Evolutionary conservation across 2,329 filamentous ascomycete species (phyloP).

Genomic region (Arachnopeziza araneosa): DNA sequence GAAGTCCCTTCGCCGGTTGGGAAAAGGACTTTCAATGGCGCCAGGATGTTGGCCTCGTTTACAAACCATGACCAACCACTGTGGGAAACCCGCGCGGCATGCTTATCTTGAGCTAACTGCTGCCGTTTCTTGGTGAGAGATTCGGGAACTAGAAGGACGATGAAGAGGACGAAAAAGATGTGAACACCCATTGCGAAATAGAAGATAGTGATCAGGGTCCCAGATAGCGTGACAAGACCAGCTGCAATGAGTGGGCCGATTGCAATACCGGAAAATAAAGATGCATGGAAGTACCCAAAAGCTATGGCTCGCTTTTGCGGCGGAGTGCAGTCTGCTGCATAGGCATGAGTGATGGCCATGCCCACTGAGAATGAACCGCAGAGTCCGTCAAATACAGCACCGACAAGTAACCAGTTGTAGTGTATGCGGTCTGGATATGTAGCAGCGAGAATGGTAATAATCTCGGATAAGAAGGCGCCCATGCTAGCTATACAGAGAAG

Average conservation of each 20-base stretch:
- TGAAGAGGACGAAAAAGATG: constrained; percentile 64
- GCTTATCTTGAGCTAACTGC: constrained; percentile 62
- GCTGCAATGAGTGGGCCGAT: constrained; percentile 78
- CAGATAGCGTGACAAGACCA: constrained; percentile 70
- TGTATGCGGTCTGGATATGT: constrained; percentile 66
- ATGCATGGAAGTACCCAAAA: constrained; percentile 87
- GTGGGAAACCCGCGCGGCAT: constrained; percentile 41
- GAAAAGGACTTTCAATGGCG: constrained; percentile 71
- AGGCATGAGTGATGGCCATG: constrained; percentile 73
- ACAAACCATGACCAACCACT: constrained; percentile 21
- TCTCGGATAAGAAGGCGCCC: constrained; percentile 69
- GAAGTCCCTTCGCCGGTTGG: constrained; percentile 62
- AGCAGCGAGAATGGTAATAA: constrained; percentile 72
- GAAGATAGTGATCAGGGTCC: constrained; percentile 74
- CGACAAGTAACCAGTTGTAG: constrained; percentile 74
- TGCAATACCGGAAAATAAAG: constrained; percentile 83
- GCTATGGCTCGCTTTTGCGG: constrained; percentile 73
- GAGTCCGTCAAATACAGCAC: constrained; percentile 73
- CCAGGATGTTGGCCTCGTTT: constrained; percentile 60
- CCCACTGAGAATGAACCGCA: constrained; percentile 84
- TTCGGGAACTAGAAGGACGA: constrained; percentile 72
- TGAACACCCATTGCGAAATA: constrained; percentile 74
- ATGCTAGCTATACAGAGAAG: constrained; percentile 68
- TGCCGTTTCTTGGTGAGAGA: constrained; percentile 74
- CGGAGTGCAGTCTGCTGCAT: constrained; percentile 81